Evolutionary conservation across 352 stramenopile species (phyloP).

Genomic region (Pythium oligandrum): DNA sequence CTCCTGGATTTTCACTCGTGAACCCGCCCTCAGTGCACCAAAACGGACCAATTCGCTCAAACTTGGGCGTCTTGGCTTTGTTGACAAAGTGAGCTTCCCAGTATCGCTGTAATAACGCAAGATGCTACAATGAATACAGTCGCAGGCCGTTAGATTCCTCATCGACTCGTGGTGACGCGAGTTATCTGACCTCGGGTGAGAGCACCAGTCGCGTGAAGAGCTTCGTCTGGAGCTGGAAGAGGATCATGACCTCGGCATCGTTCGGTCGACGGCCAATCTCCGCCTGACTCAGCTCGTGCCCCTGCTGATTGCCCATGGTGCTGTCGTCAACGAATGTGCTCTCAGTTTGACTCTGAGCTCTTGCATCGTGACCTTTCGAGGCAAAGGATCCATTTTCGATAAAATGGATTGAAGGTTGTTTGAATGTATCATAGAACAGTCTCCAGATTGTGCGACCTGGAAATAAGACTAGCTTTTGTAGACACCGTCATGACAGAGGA

Average conservation of each 20-base stretch:
- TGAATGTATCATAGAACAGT: too few relatives aligned
- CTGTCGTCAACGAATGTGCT: conserved; percentile 28
- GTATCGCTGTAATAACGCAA: conserved; percentile 53
- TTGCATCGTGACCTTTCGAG: too few relatives aligned
- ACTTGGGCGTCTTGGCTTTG: conserved; percentile 23
- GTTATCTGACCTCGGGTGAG: conserved; percentile 41
- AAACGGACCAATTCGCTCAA: conserved; percentile 34
- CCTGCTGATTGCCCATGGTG: conserved; percentile 50
- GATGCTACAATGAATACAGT: conserved; percentile 28
- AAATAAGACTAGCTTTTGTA: too few relatives aligned
- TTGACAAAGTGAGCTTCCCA: conserved; percentile 45
- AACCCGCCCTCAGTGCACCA: conserved; percentile 49
- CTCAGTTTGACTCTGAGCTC: too few relatives aligned
- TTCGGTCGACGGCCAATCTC: conserved; percentile 43
- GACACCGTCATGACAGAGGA: too few relatives aligned
- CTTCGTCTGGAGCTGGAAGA: conserved; percentile 59
- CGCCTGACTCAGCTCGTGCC: conserved; percentile 24
- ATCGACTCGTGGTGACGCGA: neutral
- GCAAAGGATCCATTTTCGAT: too few relatives aligned
- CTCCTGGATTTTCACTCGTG: conserved; percentile 39
- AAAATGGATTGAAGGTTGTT: too few relatives aligned
- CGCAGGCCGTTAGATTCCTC: neutral
- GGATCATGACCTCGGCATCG: conserved; percentile 56
- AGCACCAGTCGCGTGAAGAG: conserved; percentile 51
- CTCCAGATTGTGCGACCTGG: too few relatives aligned